Evolutionary conservation across 23 red algal genomes (phyloP).

Genomic region (Cyanidiococcus yangmingshanensis): DNA sequence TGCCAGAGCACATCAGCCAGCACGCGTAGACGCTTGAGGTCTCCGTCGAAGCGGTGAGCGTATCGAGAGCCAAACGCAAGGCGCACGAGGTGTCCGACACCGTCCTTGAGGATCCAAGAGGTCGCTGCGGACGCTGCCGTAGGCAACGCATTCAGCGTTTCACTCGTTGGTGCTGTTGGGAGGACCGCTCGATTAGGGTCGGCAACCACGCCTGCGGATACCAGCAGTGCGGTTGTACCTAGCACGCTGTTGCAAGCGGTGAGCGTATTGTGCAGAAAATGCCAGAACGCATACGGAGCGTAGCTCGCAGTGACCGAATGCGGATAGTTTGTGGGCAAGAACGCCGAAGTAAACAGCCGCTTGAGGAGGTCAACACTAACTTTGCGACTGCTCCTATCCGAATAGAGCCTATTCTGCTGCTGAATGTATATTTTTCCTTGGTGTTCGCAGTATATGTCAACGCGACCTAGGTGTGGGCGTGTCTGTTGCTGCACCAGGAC

Average conservation of each 20-base stretch:
- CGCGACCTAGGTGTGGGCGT: background rate
- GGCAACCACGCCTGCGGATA: background rate
- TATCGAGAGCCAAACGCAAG: conserved; percentile 10
- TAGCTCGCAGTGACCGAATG: background rate
- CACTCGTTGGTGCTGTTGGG: background rate
- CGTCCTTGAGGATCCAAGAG: conserved; percentile 17
- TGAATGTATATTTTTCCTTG: background rate
- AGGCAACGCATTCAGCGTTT: background rate
- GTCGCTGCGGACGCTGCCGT: conserved; percentile 5
- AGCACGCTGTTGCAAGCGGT: conserved; percentile 18
- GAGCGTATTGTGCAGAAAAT: conserved; percentile 23
- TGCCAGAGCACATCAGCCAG: conserved; percentile 21
- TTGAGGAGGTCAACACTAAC: background rate
- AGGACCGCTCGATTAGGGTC: background rate
- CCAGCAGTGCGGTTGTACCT: conserved; percentile 10
- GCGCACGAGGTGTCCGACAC: background rate
- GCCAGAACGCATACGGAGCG: conserved; percentile 14
- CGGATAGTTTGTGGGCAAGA: conserved; percentile 16
- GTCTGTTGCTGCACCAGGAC: background rate
- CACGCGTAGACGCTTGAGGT: conserved; percentile 12
- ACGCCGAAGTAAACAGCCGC: background rate
- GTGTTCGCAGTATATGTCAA: background rate
- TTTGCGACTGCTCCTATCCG: background rate
- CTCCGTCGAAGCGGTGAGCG: conserved; percentile 10
- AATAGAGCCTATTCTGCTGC: background rate